Conservation (phyloP, 2,329 filamentous ascomycete species). For the Mycosphaerella sp. region DNA sequence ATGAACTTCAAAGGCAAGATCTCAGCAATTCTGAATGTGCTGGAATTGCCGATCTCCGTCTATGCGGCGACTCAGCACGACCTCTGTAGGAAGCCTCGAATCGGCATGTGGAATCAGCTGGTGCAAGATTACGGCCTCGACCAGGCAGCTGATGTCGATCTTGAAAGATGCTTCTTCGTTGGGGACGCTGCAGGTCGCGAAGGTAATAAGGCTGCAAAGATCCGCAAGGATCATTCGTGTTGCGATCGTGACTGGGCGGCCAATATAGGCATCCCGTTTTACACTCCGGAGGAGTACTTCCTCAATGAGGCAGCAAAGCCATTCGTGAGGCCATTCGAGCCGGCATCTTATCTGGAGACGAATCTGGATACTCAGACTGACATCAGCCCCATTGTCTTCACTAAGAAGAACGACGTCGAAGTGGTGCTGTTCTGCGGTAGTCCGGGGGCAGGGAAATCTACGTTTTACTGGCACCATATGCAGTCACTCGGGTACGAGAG, state of each 20-base stretch:
- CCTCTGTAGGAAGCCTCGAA: slow-evolving; percentile 75
- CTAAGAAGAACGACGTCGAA: slow-evolving; percentile 61
- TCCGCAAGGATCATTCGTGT: slow-evolving; percentile 52
- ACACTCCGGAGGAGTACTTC: slow-evolving; percentile 91
- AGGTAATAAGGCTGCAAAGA: slow-evolving; percentile 34
- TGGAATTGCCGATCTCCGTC: slow-evolving; percentile 69
- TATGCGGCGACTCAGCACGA: slow-evolving; percentile 85
- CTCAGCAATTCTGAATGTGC: slow-evolving; percentile 58
- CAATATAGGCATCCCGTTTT: slow-evolving; percentile 73
- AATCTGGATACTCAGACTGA: slow-evolving; percentile 28
- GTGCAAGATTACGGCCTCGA: slow-evolving; percentile 47
- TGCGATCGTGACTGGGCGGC: slow-evolving; percentile 70
- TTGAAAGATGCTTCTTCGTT: slow-evolving; percentile 70
- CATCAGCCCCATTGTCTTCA: slow-evolving; percentile 36
- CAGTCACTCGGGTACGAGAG: slow-evolving; percentile 73
- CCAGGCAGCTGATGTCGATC: slow-evolving; percentile 54
- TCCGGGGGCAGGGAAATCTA: slow-evolving; percentile 86
- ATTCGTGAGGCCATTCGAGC: slow-evolving; percentile 66
- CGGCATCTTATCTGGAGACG: slow-evolving; percentile 48
- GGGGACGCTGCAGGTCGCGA: slow-evolving; percentile 69
- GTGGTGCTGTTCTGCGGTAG: slow-evolving; percentile 82
- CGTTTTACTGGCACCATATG: slow-evolving; percentile 74
- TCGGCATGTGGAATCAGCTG: slow-evolving; percentile 78
- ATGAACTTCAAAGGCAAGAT: slow-evolving; percentile 78
- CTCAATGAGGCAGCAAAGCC: slow-evolving; percentile 58